Evolutionary conservation across 495 filamentous ascomycete species (phyloP), one percentile per base, ranked within the genome.

Genomic region (Ascobolus immersus): DNA sequence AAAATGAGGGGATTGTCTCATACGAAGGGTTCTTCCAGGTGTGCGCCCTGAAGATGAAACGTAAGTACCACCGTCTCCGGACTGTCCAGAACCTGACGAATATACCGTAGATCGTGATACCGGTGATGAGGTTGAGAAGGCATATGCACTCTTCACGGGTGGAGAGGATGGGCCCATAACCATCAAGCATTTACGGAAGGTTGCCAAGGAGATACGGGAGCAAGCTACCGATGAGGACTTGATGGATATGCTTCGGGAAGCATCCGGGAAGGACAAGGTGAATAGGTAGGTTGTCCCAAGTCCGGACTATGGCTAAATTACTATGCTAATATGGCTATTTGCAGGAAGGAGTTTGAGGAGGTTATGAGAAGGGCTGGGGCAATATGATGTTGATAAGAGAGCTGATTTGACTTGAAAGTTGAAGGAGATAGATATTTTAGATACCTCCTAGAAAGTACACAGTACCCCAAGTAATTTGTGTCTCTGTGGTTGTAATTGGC

Each of bases 211-310:
- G 39, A 52, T 96, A 45, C 72, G 76, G 51, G 79, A 90, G 43
- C 64, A 75, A 38, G 69, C 90, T 21, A 62, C 61, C 12, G 86
- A 93, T 43, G 65, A 77, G 14, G 44, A 91, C 48, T 54, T 96
- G 43, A 64, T 60, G 53, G 78, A 91, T 59, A 96, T 96, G 86
- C 70, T 96, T 28, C 48, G 73, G 26, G 86, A 93, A 59, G 86
- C 79, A 39, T 90, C 82, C 52, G 80, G 74, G 1, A 78, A 76
- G 2, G 67, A 57, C 4, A 59, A n/a, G n/a, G n/a, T n/a, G n/a
- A n/a, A n/a, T n/a, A n/a, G n/a, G n/a, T n/a, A n/a, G n/a, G n/a
- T n/a, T n/a, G n/a, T n/a, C n/a, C n/a, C n/a, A n/a, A n/a, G n/a
- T n/a, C n/a, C n/a, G n/a, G n/a, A n/a, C n/a, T n/a, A n/a, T n/a